Evolutionary conservation across 495 filamentous ascomycete genomes (phyloP).

Genomic region (Lasiosphaeria miniovina): DNA sequence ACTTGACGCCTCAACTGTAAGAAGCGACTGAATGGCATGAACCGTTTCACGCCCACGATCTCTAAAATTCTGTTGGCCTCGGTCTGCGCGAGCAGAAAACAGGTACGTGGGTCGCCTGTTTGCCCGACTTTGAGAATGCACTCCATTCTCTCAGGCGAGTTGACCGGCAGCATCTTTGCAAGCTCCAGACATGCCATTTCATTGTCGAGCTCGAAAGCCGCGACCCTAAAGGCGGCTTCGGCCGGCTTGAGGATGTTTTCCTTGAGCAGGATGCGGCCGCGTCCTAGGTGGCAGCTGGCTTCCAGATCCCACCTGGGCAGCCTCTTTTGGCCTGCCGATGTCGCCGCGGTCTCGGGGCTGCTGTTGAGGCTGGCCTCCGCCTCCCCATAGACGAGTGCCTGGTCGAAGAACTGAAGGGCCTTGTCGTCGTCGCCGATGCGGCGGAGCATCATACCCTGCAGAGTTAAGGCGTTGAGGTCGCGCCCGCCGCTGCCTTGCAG

Average conservation of each 20-base stretch:
- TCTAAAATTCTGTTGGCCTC: background rate
- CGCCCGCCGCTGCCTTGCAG: conserved; percentile 1
- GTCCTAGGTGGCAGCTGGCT: conserved; percentile 23
- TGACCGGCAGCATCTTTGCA: conserved; percentile 23
- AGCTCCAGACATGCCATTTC: conserved; percentile 21
- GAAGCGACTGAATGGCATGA: too few relatives aligned
- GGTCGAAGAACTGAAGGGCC: conserved; percentile 22
- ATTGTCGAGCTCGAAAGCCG: conserved; percentile 30
- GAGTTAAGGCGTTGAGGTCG: conserved; percentile 22
- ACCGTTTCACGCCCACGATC: too few relatives aligned
- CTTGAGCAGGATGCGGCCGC: conserved; percentile 22
- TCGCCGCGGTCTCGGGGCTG: background rate
- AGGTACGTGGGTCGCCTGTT: conserved; percentile 23
- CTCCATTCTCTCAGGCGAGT: conserved; percentile 15
- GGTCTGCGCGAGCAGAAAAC: conserved; percentile 8
- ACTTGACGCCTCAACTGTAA: conserved; percentile 1
- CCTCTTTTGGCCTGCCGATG: background rate
- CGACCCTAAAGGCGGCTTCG: conserved; percentile 18
- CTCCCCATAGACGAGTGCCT: conserved; percentile 16
- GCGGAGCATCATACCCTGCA: conserved; percentile 15
- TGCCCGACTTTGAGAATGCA: conserved; percentile 31
- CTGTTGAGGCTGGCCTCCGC: conserved; percentile 6
- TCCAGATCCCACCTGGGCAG: conserved; percentile 34
- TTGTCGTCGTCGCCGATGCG: background rate
- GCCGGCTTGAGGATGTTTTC: conserved; percentile 21